Conservation (phyloP, 257 asterid species). For the Jacaranda mimosifolia region DNA sequence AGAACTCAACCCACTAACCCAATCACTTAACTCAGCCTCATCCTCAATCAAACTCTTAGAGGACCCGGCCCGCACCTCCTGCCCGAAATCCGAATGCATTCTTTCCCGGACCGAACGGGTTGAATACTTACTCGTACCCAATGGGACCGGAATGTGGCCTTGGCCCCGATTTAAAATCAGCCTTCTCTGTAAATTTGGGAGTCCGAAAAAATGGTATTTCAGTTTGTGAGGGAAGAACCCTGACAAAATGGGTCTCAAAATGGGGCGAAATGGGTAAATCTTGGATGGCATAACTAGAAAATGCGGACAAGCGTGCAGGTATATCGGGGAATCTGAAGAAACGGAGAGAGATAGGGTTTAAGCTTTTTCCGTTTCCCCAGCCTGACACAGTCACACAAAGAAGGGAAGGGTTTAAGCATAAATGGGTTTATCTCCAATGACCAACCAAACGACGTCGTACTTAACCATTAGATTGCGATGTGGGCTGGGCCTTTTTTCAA, state of each 20-base stretch:
- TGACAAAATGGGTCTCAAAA: constrained; percentile 58
- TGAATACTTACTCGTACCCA: constrained; percentile 46
- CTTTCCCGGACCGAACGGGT: constrained; percentile 51
- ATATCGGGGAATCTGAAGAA: constrained; percentile 32
- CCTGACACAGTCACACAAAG: too few species aligned
- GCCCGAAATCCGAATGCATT: constrained; percentile 43
- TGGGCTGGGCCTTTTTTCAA: constrained; percentile 23
- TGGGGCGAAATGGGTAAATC: constrained; percentile 57
- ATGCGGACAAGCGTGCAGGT: constrained; percentile 11
- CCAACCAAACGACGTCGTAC: constrained; percentile 19
- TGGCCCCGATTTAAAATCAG: constrained; percentile 35
- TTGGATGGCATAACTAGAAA: constrained; percentile 57
- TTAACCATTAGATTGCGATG: background rate
- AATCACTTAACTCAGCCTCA: constrained; percentile 90
- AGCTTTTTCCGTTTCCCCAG: constrained; percentile 35
- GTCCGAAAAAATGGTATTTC: constrained; percentile 45
- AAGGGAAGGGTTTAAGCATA: constrained; percentile 44
- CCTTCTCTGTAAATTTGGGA: constrained; percentile 44
- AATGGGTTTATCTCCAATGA: background rate
- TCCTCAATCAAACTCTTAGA: constrained; percentile 92
- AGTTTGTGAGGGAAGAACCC: constrained; percentile 72
- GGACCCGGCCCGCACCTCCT: constrained; percentile 44
- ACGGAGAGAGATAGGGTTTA: constrained; percentile 60
- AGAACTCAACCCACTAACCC: constrained; percentile 89
- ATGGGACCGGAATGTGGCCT: constrained; percentile 21